Evolutionary conservation across 495 filamentous ascomycete species (phyloP).

Genomic region (Sphaerosporella brunnea): DNA sequence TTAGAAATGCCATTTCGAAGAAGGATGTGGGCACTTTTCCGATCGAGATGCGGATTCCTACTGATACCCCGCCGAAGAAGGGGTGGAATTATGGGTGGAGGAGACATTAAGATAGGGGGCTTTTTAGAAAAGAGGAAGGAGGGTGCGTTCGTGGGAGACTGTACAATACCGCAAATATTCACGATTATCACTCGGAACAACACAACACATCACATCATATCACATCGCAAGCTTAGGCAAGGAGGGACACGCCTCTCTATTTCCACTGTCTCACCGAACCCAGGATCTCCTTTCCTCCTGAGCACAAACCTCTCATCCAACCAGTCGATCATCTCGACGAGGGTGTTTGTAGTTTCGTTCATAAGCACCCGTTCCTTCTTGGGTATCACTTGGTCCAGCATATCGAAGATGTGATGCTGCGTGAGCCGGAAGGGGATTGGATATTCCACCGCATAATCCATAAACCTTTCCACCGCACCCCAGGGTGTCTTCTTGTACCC

Average conservation of each 20-base stretch:
- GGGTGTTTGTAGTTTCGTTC: conserved; percentile 32
- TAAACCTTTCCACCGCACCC: conserved; percentile 40
- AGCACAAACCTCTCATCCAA: conserved; percentile 33
- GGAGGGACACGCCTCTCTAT: conserved; percentile 20
- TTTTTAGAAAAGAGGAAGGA: not conserved
- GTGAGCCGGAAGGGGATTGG: conserved; percentile 43
- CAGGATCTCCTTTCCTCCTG: conserved; percentile 22
- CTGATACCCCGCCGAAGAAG: conserved; percentile 34
- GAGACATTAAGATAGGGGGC: conserved; percentile 7
- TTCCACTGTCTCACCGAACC: conserved; percentile 18
- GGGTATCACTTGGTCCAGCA: conserved; percentile 36
- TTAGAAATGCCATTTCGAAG: conserved; percentile 49
- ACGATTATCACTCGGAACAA: too few relatives aligned
- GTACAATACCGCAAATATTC: too few relatives aligned
- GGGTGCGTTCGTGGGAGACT: not conserved
- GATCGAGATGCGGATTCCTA: conserved; percentile 26
- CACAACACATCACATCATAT: too few relatives aligned
- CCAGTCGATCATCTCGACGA: conserved; percentile 43
- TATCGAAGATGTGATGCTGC: conserved; percentile 45
- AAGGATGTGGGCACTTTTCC: conserved; percentile 33
- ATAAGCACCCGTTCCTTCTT: conserved; percentile 36
- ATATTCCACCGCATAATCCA: conserved; percentile 33
- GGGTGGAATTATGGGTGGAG: conserved; percentile 48
- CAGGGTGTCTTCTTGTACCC: conserved; percentile 39
- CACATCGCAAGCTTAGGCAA: too few relatives aligned